These are phyloP conservation scores for Aspergillus versicolor DNA, from an alignment of 2,329 filamentous ascomycete genomes.

Conservation along the genomic window DNA sequence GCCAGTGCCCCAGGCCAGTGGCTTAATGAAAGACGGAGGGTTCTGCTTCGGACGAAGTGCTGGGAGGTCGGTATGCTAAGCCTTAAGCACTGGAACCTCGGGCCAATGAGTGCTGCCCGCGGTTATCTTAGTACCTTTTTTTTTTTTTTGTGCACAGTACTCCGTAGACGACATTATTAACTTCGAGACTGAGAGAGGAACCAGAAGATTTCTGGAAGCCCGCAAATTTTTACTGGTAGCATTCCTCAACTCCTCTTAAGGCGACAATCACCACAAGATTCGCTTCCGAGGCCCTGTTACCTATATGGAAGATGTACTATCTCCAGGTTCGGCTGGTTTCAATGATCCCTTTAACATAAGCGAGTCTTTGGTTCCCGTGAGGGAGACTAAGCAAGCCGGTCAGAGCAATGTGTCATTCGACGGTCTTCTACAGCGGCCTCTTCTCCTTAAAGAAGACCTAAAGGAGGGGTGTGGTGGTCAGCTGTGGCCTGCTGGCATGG, in stretches of 20 bases:
- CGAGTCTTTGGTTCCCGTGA: constrained; percentile 57
- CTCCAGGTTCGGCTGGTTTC: constrained; percentile 18
- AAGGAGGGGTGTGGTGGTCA: constrained; percentile 87
- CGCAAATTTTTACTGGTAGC: not conserved
- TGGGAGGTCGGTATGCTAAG: too few relatives aligned
- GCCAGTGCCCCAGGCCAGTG: too few relatives aligned
- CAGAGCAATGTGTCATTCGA: constrained; percentile 65
- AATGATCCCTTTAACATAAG: constrained; percentile 45
- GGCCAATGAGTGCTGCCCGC: too few relatives aligned
- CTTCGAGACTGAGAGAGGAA: not conserved
- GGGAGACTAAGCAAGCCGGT: constrained; percentile 51
- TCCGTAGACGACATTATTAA: too few relatives aligned
- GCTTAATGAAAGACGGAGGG: too few relatives aligned
- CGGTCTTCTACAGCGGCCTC: constrained; percentile 66
- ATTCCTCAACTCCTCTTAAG: not conserved
- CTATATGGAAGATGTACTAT: constrained; percentile 12
- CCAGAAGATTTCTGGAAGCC: not conserved
- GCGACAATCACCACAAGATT: not conserved
- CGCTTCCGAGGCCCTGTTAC: not conserved
- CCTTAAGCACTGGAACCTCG: too few relatives aligned
- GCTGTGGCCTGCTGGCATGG: constrained; percentile 91
- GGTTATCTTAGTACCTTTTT: too few relatives aligned
- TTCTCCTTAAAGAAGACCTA: constrained; percentile 82
- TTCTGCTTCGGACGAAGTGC: too few relatives aligned
- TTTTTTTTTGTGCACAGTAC: not conserved